phyloP scores from a whole-genome alignment of 73 alveolate species.

The Paramecium sexaurelia region DNA sequence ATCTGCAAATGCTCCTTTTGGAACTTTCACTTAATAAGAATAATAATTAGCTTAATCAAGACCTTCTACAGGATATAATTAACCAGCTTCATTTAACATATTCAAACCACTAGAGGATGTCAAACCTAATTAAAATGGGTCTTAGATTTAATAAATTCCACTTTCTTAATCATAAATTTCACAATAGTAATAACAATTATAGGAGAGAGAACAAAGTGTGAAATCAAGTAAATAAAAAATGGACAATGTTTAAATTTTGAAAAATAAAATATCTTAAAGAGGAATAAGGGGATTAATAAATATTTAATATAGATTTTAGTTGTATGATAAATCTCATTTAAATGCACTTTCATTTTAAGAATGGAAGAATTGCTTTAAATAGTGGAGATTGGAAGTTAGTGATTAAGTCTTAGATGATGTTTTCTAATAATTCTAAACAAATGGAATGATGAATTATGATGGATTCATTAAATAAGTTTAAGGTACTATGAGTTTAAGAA shows the following conservation, averaged over 20 bases:
- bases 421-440: conserved; percentile 82
- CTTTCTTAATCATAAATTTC: conserved; percentile 33
- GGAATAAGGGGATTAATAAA: conserved; percentile 95
- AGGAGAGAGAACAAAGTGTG: neutral
- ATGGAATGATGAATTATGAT: conserved; percentile 89
- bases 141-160: conserved; percentile 28
- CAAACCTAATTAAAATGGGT: neutral
- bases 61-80: conserved; percentile 40
- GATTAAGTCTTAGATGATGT: conserved; percentile 80
- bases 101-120: conserved; percentile 52
- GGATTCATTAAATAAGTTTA: conserved; percentile 89
- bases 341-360: conserved; percentile 84
- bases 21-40: conserved; percentile 71
- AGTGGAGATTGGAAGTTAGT: conserved; percentile 80
- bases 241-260: conserved; percentile 73
- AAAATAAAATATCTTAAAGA: conserved; percentile 80
- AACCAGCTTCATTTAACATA: conserved; percentile 33
- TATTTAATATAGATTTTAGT: conserved; percentile 84
- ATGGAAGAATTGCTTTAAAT: conserved; percentile 85
- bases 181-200: conserved; percentile 38
- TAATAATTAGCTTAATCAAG: conserved; percentile 8
- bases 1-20: conserved; percentile 82
- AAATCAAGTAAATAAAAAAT: conserved; percentile 41
- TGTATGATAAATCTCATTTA: conserved; percentile 88
- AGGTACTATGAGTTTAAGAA: conserved; percentile 85